Evolutionary conservation across 139 green algal genomes (phyloP), one percentile per base, ranked within the genome.

Genomic region (Tetradesmus obliquus): DNA sequence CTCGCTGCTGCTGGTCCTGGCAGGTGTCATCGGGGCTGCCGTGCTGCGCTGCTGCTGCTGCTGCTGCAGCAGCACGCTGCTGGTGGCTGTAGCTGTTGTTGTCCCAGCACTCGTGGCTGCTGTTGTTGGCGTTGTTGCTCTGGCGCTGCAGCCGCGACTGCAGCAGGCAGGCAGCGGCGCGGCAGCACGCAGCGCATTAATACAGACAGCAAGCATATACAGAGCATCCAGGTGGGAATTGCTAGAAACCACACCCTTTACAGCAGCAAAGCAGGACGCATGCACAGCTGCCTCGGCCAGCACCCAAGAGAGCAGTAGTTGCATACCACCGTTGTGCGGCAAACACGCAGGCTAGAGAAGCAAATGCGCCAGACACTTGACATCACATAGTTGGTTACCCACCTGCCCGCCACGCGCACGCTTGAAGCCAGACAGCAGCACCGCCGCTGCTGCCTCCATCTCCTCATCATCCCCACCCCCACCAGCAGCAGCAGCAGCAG

Each of bases 51-150:
- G 58, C 66, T 85, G 69, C 51, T 91, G 86, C 76, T 87, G 74
- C 9, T 91, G 89, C 84, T 91, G 89, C 84, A 76, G 87, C 60
- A 86, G 71, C 55, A 51, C 45, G 24, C 69, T 83, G 7, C 76
- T 55, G 58, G 58, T 88, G 60, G 57, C 15, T 57, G 58, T 88
- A 32, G 57, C 15, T 57, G 60, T n/a, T 89, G 71, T 91, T 71
- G 19, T 79, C 89, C 2, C 32, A 84, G 4, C 32, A 45, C 32
- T 92, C 76, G 55, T 93, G 84, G n/a, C 71, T 72, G 69, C 80
- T 85, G 79, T 45, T 82, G 60, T 90, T 86, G 4, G 81, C 91
- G 72, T 90, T 88, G 55, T 90, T 84, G 84, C 87, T 92, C 55
- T 88, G 84, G 24, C 58, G 71, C 3, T 55, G 84, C 84, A 88